Conservation (phyloP, 495 filamentous ascomycete genomes). For the Tuber aestivum region DNA sequence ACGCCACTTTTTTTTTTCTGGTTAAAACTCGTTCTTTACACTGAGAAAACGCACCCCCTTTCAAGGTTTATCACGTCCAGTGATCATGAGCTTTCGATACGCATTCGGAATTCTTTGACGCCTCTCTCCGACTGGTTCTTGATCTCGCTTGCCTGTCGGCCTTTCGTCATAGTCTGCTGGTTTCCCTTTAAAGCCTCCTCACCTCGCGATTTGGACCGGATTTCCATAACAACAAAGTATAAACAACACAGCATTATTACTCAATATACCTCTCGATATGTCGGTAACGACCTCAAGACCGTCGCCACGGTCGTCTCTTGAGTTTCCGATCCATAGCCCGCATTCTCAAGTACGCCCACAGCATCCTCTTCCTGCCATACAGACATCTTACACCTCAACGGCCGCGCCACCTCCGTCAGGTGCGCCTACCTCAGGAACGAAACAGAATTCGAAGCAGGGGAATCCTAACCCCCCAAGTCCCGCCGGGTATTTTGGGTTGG, state of each 20-base stretch:
- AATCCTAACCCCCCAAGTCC: slow-evolving; percentile 29
- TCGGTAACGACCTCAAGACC: slow-evolving; percentile 35
- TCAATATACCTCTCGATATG: slow-evolving; percentile 17
- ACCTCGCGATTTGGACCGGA: slow-evolving; percentile 4
- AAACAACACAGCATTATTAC: slow-evolving; percentile 1
- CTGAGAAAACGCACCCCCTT: not conserved
- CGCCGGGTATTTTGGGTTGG: slow-evolving; percentile 64
- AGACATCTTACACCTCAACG: slow-evolving; percentile 20
- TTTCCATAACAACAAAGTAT: not conserved
- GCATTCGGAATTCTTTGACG: slow-evolving; percentile 28
- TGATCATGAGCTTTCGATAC: slow-evolving; percentile 38
- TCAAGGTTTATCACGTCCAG: slow-evolving; percentile 12
- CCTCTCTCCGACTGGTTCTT: slow-evolving; percentile 19
- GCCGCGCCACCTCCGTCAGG: slow-evolving; percentile 21
- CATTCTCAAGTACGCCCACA: slow-evolving; percentile 31
- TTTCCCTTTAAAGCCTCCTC: slow-evolving; percentile 2
- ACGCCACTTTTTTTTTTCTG: slow-evolving; percentile 19
- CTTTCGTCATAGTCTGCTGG: slow-evolving; percentile 29
- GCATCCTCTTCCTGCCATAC: slow-evolving; percentile 25
- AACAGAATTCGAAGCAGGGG: slow-evolving; percentile 18
- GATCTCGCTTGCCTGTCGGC: slow-evolving; percentile 22
- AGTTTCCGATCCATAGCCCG: slow-evolving; percentile 27
- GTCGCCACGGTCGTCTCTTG: slow-evolving; percentile 34
- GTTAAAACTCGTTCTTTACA: not conserved
- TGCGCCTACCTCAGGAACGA: slow-evolving; percentile 11